These are phyloP conservation scores for Globisporangium middletonii DNA, from an alignment of 352 stramenopile genomes.

Conservation along the genomic window DNA sequence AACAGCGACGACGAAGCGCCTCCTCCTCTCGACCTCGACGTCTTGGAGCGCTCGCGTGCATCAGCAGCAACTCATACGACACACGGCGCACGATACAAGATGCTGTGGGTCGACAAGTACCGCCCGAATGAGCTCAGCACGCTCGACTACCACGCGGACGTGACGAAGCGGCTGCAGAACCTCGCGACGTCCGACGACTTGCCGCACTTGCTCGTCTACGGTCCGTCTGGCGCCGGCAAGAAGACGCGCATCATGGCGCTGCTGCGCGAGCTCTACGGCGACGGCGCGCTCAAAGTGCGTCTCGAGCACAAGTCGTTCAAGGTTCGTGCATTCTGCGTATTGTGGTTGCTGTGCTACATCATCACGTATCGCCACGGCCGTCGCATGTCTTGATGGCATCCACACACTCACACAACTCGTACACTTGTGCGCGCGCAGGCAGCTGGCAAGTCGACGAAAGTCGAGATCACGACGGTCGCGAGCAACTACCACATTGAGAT, in stretches of 20 bases:
- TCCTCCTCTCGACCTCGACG: background rate
- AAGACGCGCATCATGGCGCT: constrained; percentile 97
- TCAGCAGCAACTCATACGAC: background rate
- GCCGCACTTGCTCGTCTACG: constrained; percentile 98
- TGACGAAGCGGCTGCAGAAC: constrained; percentile 88
- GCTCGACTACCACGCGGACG: constrained; percentile 92
- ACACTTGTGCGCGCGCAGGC: constrained; percentile 9
- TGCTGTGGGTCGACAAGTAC: constrained; percentile 99
- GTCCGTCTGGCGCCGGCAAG: constrained; percentile 96
- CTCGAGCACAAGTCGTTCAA: constrained; percentile 93
- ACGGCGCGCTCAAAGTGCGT: constrained; percentile 88
- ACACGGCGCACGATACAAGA: constrained; percentile 19
- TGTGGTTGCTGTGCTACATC: no score
- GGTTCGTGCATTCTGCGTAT: constrained; percentile 8
- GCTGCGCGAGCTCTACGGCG: constrained; percentile 93
- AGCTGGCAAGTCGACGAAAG: constrained; percentile 78
- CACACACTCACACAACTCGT: background rate
- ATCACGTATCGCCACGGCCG: no score
- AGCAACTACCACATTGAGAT: constrained; percentile 99
- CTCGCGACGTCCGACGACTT: constrained; percentile 82
- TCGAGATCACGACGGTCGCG: constrained; percentile 97
- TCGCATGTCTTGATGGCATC: background rate
- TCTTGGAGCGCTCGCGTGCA: background rate
- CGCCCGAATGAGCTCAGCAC: constrained; percentile 88
- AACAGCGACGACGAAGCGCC: background rate